phyloP scores from a whole-genome alignment of 257 asterid genomes.

The Solanum lycopersicoides region DNA sequence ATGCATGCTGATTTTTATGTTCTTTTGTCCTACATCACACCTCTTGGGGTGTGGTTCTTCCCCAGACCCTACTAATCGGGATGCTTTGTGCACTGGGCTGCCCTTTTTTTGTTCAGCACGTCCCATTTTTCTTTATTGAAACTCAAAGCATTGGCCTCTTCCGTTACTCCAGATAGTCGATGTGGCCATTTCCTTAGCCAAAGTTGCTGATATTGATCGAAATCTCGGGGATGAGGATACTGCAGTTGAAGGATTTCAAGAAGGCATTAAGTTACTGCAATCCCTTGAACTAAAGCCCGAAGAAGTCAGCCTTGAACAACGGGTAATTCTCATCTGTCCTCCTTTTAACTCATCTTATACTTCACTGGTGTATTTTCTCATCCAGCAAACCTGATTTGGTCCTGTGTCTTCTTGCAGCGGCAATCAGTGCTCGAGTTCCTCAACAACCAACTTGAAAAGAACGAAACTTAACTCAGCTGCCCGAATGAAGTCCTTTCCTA shows the following conservation, averaged over 20 bases:
- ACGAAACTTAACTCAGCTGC: slow-evolving; percentile 13
- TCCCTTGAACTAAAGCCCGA: slow-evolving; percentile 37
- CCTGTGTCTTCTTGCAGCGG: slow-evolving; percentile 45
- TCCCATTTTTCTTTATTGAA: not conserved
- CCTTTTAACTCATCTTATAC: not conserved
- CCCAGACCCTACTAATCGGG: not conserved
- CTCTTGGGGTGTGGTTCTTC: not conserved
- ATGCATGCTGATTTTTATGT: not conserved
- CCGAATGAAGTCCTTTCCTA: not conserved
- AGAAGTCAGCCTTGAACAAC: slow-evolving; percentile 53
- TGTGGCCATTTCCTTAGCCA: slow-evolving; percentile 72
- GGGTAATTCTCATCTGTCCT: slow-evolving; percentile 27
- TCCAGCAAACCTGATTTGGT: not conserved
- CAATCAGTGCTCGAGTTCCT: slow-evolving; percentile 67
- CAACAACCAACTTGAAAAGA: slow-evolving; percentile 39
- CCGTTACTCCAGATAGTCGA: slow-evolving; percentile 47
- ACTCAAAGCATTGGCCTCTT: not conserved
- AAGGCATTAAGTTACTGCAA: slow-evolving; percentile 60
- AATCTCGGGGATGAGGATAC: slow-evolving; percentile 58
- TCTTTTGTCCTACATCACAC: not conserved
- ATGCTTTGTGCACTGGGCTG: not conserved
- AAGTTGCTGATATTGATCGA: slow-evolving; percentile 91
- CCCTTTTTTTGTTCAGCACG: not conserved
- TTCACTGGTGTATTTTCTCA: not conserved
- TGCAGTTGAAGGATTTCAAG: slow-evolving; percentile 60